Evolutionary conservation across 1,284 basidiomycete species (phyloP), one percentile per base, ranked within the genome.

Genomic region (Takashimella koratensis): DNA sequence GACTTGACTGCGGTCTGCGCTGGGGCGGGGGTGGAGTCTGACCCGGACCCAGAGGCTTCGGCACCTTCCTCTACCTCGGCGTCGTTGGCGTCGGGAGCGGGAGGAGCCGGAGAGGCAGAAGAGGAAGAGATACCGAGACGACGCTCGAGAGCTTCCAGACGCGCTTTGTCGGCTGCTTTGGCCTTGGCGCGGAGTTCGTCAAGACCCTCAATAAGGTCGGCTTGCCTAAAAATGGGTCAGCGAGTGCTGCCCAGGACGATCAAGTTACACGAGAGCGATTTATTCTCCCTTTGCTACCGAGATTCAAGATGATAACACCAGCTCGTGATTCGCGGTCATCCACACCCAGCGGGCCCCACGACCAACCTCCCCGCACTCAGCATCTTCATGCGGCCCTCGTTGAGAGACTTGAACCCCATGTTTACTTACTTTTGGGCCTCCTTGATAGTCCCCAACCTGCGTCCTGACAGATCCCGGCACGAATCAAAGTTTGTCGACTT

Each of bases 401-500:
- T n/a, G n/a, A n/a, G n/a, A n/a, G n/a, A n/a, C n/a, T n/a, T n/a
- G n/a, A n/a, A n/a, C n/a, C n/a, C n/a, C n/a, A n/a, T n/a, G n/a
- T n/a, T n/a, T 21, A 60, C 78, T 59, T 66, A 92, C 91, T 86
- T 87, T 74, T 97, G 90, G 2, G 95, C 95, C 67, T 98, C 93
- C 76, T 97, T 97, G 68, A 98, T 84, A 0, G 94, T 96, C 63
- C 90, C 92, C 23, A 98, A 77, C 52, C 93, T 80, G 49, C 95
- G 79, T 0, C 95, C 95, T 59, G 84, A 92, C 46, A 98, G 80
- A 70, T 98, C 96, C 43, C 95, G 80, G 74, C 95, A 98, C 6
- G 89, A 90, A 73, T 98, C 94, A 64, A 92, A 93, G 77, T 98
- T 98, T 68, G 81, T 90, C 39, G 88, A 90, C 81, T 94, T 95